Base-by-base conservation (phyloP, 257 asterid genomes). In the Solanum appendiculatum region DNA sequence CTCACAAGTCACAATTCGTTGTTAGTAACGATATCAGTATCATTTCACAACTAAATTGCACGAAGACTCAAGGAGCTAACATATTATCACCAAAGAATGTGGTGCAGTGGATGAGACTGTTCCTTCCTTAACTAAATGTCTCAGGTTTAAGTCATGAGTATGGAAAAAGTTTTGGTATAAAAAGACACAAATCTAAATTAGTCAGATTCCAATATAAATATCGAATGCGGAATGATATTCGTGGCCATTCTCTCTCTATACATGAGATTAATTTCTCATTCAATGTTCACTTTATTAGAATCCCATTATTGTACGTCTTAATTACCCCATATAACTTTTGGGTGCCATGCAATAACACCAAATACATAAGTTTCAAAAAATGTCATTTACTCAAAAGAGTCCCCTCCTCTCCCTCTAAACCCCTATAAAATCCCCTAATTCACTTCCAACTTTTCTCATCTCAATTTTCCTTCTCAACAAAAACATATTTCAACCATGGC, bases 371-470 rank as follows among this genome's bases (percentile, higher is more conserved):
- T 46, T 80, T 80, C 44, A 80, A 80, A 72, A 63, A 80, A 46
- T 48, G 66, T 80, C 85, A 48, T 80, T 48, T 58, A 48, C 56
- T 86, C 64, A 58, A 20, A 72, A 21, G 33, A n/a, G 72, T 86
- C 89, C 83, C 54, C 69, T 86, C 75, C 54, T 39, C 83, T 86
- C 85, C 33, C 15, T 18, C n/a, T 18, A 82, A 83, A 54, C 40
- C 34, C 21, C 89, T 73, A 72, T 83, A 88, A 73, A 88, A 40
- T 40, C 64, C 88, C 87, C 60, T 27, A 39, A 46, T 37, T 16
- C 29, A 23, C 87, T 27, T 54, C 23, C 34, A 82, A 31, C 37
- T 58, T 86, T 18, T 33, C 85, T 40, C 80, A 72, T 34, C 29
- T 1, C 21, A 20, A 12, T 75, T 20, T 56, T 56, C 31, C 16